A percentile compares a stretch with the other conserved stretches of the same genome.
Evolutionary conservation across 2,329 filamentous ascomycete species (phyloP).

Genomic region (Calonectria honghensis): DNA sequence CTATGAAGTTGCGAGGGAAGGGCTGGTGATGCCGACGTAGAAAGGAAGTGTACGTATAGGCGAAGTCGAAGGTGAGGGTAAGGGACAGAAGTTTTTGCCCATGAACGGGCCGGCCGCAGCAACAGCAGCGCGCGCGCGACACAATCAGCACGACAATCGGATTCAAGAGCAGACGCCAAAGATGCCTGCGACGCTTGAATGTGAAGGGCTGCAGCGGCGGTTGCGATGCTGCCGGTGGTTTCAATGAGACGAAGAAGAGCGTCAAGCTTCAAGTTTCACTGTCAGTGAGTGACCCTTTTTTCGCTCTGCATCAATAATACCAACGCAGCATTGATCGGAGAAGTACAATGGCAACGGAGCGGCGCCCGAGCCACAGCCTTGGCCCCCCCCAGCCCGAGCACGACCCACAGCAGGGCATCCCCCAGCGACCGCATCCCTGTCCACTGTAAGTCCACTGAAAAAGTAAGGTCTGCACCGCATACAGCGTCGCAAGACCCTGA

Average conservation of each 20-base stretch:
- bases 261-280: conserved; percentile 47
- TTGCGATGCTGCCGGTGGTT: conserved; percentile 35
- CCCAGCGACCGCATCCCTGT: conserved; percentile 28
- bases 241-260: conserved; percentile 54
- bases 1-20: conserved; percentile 46
- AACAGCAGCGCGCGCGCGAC: conserved; percentile 44
- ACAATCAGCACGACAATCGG: conserved; percentile 45
- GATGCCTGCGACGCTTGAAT: conserved; percentile 39
- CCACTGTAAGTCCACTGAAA: conserved; percentile 46
- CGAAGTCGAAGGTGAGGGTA: conserved; percentile 51
- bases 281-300: conserved; percentile 52
- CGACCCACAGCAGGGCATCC: conserved; percentile 32
- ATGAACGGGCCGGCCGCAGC: conserved; percentile 48
- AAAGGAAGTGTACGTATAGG: conserved; percentile 54
- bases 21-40: conserved; percentile 42
- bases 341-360: conserved; percentile 41
- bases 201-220: conserved; percentile 44
- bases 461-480: conserved; percentile 31
- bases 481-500: conserved; percentile 36
- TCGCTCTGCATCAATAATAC: conserved; percentile 51
- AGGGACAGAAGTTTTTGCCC: conserved; percentile 55
- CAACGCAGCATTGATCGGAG: conserved; percentile 42
- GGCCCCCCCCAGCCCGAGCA: conserved; percentile 35
- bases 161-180: conserved; percentile 21
- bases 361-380: conserved; percentile 41